Percentiles rank a stretch among this genome's conserved stretches.
These are phyloP conservation scores for Straminergon stramineum DNA, from an alignment of 225 moss, liverwort and hornwort genomes.

Conservation along the genomic window DNA sequence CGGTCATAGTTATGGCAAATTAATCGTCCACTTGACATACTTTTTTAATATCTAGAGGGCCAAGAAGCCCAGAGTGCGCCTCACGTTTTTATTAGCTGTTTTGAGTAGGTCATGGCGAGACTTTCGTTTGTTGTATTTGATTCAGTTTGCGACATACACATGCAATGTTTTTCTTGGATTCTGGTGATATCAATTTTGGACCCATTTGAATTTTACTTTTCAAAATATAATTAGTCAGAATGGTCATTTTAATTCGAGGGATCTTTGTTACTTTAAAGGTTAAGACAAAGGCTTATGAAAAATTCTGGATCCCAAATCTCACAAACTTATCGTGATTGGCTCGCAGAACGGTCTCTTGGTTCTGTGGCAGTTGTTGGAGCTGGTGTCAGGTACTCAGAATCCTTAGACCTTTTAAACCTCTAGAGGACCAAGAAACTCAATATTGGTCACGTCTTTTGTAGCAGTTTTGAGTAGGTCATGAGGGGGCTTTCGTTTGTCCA, in stretches of 20 bases:
- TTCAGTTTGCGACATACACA: neutral
- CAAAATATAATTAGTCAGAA: neutral
- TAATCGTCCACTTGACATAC: neutral
- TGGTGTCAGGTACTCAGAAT: conserved; percentile 54
- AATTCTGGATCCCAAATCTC: neutral
- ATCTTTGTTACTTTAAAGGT: neutral
- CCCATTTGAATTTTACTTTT: neutral
- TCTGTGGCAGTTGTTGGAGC: conserved; percentile 89
- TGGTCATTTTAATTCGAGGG: neutral
- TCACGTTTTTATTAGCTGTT: neutral
- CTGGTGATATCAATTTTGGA: neutral
- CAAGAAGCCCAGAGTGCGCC: neutral
- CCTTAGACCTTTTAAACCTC: neutral
- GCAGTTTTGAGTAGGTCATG: neutral
- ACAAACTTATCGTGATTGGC: conserved; percentile 2
- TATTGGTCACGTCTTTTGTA: neutral
- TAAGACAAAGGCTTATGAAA: neutral
- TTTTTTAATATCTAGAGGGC: neutral
- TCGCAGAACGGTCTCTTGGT: conserved; percentile 48
- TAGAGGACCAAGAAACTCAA: neutral
- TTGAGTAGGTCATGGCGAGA: neutral
- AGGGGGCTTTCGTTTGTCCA: neutral
- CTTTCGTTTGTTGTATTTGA: neutral
- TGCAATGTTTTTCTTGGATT: neutral
- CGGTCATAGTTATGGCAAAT: neutral